Base-by-base conservation (phyloP, 1,284 basidiomycete genomes). In the Singerocomus inundabilis region DNA sequence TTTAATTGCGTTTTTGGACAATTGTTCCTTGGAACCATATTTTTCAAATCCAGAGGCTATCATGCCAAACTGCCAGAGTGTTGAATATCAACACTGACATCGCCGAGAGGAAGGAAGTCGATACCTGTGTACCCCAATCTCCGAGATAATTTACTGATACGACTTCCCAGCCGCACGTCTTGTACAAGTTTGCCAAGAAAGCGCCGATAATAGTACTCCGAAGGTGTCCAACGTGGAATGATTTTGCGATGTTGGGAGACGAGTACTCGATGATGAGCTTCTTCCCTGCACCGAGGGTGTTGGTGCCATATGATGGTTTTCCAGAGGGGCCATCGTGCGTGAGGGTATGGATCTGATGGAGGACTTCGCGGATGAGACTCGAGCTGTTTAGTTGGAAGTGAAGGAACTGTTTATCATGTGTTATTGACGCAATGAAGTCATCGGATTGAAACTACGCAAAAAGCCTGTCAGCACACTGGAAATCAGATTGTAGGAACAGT, bases 171-270 rank as follows among this genome's bases (percentile, higher is more conserved):
- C 96, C 95, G 62, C 87, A 91, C 6, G 93, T 83, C 67, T 89
- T 88, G 76, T 98, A 96, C 47, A 99, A 65, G 72, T 98, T 99
- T 32, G 82, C 77, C 44, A 98, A 72, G 75, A 98, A 98, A 0
- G 93, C 89, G 33, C 97, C 97, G 64, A 99, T 98, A 70, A 99
- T 99, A 21, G 97, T 99, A 56, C 91, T 94, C 47, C 97, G 83
- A 55, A 99, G 74, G 70, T 99, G 96, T 15, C 97, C 97, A 49
- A 98, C 95, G 65, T 99, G 96, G 82, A 99, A 99, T 6, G 91
- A 91, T 70, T 99, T 99, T 33, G 97, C 96, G 64, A 99, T 98
- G 70, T 99, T 99, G 16, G 96, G 95, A 5, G 91, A 93, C 0
- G 93, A 97, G 71, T 95, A 99, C 70, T 99, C 89, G 60, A 92